phyloP scores from a whole-genome alignment of 2,329 filamentous ascomycete species.

The Aureobasidium mangrovei region DNA sequence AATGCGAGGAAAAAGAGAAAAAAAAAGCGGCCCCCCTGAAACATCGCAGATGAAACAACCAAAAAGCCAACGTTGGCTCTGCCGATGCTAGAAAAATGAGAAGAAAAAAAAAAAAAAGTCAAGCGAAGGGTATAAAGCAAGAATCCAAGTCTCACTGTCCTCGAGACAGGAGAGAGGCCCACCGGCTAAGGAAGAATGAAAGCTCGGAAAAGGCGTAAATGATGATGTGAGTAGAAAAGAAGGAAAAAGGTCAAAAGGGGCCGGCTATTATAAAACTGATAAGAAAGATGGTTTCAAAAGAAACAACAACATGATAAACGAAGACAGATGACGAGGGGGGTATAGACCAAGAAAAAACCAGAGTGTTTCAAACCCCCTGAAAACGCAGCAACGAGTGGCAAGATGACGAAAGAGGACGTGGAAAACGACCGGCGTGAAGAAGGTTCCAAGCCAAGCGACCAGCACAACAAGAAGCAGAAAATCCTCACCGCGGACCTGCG shows the following conservation, averaged over 20 bases:
- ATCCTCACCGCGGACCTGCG: background rate
- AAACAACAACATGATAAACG: background rate
- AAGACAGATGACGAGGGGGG: background rate
- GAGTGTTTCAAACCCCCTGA: background rate
- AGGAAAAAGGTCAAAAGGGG: background rate
- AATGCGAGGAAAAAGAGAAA: no score
- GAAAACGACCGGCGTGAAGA: background rate
- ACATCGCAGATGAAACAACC: no score
- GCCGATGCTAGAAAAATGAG: background rate
- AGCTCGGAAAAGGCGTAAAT: no score
- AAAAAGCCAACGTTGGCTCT: background rate
- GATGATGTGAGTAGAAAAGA: background rate
- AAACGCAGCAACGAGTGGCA: background rate
- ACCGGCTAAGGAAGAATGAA: background rate
- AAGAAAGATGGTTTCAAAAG: background rate
- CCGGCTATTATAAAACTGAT: slow-evolving; percentile 7
- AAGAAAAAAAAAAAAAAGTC: background rate
- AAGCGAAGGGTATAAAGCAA: slow-evolving; percentile 8
- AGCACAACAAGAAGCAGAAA: background rate
- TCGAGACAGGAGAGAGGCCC: background rate
- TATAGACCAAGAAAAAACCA: background rate
- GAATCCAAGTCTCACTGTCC: slow-evolving; percentile 1
- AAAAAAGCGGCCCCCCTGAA: no score
- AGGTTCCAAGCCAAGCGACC: background rate
- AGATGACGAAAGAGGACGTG: background rate